Evolutionary conservation across 176 grass and related monocot genomes (phyloP).

Genomic region (Puya raimondii): DNA sequence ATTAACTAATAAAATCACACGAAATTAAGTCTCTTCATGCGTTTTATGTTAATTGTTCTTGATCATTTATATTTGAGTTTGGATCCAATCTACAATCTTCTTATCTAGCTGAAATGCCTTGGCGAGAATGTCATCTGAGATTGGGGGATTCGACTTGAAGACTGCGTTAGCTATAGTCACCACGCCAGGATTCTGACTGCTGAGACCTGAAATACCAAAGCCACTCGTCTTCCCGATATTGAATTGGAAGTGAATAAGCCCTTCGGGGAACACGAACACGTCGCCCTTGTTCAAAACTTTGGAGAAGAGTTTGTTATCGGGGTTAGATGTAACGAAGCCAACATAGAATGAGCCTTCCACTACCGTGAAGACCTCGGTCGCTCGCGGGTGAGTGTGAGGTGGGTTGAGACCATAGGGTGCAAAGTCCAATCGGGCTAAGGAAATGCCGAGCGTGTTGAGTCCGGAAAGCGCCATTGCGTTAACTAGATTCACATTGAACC

Average conservation of each 20-base stretch:
- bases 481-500: conserved; percentile 21
- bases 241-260: conserved; percentile 30
- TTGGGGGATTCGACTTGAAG: conserved; percentile 15
- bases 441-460: conserved; percentile 27
- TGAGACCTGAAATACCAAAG: conserved; percentile 16
- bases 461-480: background rate
- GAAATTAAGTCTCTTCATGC: too few species aligned
- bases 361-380: conserved; percentile 22
- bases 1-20: too few species aligned
- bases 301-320: conserved; percentile 25
- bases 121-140: conserved; percentile 6
- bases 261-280: conserved; percentile 32
- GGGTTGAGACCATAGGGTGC: conserved; percentile 27
- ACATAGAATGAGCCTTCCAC: conserved; percentile 24
- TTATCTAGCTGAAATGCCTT: conserved; percentile 21
- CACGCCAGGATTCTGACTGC: conserved; percentile 30
- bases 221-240: conserved; percentile 6
- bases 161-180: conserved; percentile 4
- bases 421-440: conserved; percentile 25
- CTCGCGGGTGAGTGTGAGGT: conserved; percentile 31
- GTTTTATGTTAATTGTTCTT: too few species aligned
- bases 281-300: conserved; percentile 34
- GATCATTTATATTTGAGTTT: conserved; percentile 13
- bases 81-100: conserved; percentile 17
- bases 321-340: conserved; percentile 24